Conservation (phyloP, 1,284 basidiomycete species). For the Ustilago esculenta region DNA sequence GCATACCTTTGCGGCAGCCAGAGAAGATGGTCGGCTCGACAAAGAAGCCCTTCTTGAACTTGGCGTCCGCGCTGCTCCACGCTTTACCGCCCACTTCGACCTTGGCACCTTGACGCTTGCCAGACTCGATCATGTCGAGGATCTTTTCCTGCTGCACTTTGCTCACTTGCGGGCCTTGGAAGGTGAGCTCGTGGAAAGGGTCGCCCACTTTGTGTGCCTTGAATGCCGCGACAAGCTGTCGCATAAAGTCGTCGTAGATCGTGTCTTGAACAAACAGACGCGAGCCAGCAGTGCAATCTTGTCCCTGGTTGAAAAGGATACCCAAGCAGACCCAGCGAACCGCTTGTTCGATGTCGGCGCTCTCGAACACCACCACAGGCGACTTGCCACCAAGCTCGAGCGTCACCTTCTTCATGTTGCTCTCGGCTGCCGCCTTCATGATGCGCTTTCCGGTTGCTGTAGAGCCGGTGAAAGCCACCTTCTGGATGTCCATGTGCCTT, state of each 20-base stretch:
- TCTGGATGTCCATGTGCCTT: constrained; percentile 75
- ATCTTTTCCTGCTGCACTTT: constrained; percentile 82
- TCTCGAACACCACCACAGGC: constrained; percentile 80
- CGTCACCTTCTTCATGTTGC: constrained; percentile 82
- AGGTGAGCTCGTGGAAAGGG: constrained; percentile 77
- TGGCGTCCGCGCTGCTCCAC: constrained; percentile 21
- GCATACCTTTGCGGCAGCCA: constrained; percentile 73
- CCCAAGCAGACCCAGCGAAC: constrained; percentile 78
- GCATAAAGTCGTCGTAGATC: constrained; percentile 74
- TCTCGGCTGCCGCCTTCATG: constrained; percentile 83
- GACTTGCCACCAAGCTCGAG: constrained; percentile 84
- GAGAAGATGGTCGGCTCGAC: constrained; percentile 71
- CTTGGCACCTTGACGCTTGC: constrained; percentile 80
- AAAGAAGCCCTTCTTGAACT: constrained; percentile 71
- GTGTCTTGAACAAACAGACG: constrained; percentile 77
- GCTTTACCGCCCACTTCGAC: constrained; percentile 76
- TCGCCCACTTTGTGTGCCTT: constrained; percentile 70
- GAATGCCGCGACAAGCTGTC: constrained; percentile 73
- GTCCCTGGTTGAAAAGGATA: constrained; percentile 74
- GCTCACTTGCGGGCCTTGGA: constrained; percentile 89
- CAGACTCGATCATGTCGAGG: constrained; percentile 87
- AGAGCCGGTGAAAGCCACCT: constrained; percentile 73
- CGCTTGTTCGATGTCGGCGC: constrained; percentile 69
- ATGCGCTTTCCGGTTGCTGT: constrained; percentile 77
- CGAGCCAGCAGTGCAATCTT: constrained; percentile 75